Evolutionary conservation across 2,329 filamentous ascomycete genomes (phyloP).

Genomic region (Nemania sp.): DNA sequence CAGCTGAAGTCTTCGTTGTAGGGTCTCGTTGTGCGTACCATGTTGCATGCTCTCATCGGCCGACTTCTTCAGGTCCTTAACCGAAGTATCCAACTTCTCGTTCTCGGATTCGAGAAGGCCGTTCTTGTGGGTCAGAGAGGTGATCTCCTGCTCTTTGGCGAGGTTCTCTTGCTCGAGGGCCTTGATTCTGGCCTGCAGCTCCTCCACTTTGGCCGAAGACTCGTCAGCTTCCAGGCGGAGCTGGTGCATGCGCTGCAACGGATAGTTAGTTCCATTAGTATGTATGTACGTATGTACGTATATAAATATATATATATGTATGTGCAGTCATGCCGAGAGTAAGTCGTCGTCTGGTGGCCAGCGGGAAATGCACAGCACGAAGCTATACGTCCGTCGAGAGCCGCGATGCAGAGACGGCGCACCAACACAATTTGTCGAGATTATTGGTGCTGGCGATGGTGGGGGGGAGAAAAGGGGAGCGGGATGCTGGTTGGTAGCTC

Average conservation of each 20-base stretch:
- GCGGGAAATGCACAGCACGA: not conserved
- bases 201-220: constrained; percentile 78
- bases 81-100: constrained; percentile 83
- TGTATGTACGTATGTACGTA: constrained; percentile 4
- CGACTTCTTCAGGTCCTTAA: constrained; percentile 86
- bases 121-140: constrained; percentile 94
- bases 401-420: constrained; percentile 1
- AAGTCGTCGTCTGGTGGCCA: not conserved
- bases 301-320: constrained; percentile 14
- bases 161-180: constrained; percentile 91
- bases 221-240: constrained; percentile 95
- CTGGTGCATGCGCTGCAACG: constrained; percentile 82
- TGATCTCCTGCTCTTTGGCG: constrained; percentile 97
- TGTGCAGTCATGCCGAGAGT: constrained; percentile 7
- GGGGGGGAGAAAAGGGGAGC: constrained; percentile 39
- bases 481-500: constrained; percentile 47
- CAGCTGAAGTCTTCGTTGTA: constrained; percentile 90
- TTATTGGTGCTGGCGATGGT: constrained; percentile 35
- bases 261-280: constrained; percentile 13
- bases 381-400: not conserved
- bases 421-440: not conserved
- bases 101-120: constrained; percentile 85
- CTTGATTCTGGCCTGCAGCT: constrained; percentile 88
- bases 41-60: constrained; percentile 82
- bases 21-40: constrained; percentile 86